A percentile compares a stretch with the other conserved stretches of the same genome.
Evolutionary conservation across 2,329 filamentous ascomycete genomes (phyloP).

Genomic region (Penicillium sp.): DNA sequence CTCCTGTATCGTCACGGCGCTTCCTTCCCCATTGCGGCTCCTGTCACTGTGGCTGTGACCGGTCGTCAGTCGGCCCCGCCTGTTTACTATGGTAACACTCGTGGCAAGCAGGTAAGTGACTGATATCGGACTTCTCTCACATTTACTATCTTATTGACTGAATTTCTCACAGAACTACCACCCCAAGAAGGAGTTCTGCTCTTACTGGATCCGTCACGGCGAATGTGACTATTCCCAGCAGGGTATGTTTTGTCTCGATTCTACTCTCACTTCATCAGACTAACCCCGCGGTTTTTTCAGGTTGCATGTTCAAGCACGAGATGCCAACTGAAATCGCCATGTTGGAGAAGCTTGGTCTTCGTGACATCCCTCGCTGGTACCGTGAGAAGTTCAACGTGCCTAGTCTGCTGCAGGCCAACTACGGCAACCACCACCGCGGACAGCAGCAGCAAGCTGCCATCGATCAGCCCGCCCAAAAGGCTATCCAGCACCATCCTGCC

Average conservation of each 20-base stretch:
- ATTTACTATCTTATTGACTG: neutral
- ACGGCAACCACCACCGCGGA: slow-evolving; percentile 25
- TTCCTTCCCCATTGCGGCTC: neutral
- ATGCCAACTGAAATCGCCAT: slow-evolving; percentile 75
- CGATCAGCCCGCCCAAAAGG: slow-evolving; percentile 29
- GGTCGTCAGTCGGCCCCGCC: neutral
- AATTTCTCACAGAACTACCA: neutral
- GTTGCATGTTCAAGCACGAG: slow-evolving; percentile 88
- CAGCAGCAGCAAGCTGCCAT: slow-evolving; percentile 20
- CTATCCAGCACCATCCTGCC: slow-evolving; percentile 20
- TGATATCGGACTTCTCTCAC: neutral
- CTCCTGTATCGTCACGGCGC: slow-evolving; percentile 17
- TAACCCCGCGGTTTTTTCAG: slow-evolving; percentile 28
- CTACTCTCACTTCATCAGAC: neutral
- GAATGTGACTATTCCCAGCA: slow-evolving; percentile 85
- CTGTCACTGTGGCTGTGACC: neutral
- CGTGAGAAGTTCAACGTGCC: slow-evolving; percentile 52
- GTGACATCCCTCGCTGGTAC: slow-evolving; percentile 62
- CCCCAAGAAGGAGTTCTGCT: slow-evolving; percentile 76
- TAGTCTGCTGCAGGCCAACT: slow-evolving; percentile 35
- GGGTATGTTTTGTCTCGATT: slow-evolving; percentile 45
- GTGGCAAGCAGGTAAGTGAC: slow-evolving; percentile 9
- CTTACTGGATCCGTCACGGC: slow-evolving; percentile 87
- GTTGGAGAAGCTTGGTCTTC: slow-evolving; percentile 72
- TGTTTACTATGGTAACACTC: neutral